Conservation (phyloP, 805 yeast species). For the Blastobotrys robertii region DNA sequence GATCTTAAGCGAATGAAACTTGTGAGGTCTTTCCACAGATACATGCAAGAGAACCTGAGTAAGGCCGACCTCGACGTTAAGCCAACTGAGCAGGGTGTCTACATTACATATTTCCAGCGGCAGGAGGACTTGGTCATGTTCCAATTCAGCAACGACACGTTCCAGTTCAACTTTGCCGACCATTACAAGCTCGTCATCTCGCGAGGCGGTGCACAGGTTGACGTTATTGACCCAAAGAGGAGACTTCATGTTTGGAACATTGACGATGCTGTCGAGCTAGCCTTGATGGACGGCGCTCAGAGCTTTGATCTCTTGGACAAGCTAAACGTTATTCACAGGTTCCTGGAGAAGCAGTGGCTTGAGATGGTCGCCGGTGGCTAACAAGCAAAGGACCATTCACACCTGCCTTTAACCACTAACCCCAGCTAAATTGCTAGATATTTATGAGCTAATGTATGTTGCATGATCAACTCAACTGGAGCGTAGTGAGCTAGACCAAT, state of each 20-base stretch:
- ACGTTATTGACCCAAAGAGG: constrained; percentile 47
- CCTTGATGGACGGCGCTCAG: not conserved
- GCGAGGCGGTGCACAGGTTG: constrained; percentile 62
- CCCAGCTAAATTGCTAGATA: no score
- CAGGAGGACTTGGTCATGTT: constrained; percentile 78
- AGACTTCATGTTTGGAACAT: constrained; percentile 16
- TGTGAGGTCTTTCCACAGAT: constrained; percentile 78
- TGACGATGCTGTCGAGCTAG: constrained; percentile 1
- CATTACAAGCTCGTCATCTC: constrained; percentile 83
- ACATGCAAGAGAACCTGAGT: constrained; percentile 76
- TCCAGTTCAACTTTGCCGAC: constrained; percentile 92
- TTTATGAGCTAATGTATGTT: no score
- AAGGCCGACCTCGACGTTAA: not conserved
- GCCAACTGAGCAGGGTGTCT: constrained; percentile 28
- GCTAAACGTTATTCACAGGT: constrained; percentile 7
- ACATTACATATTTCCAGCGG: constrained; percentile 75
- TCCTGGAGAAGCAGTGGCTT: constrained; percentile 6
- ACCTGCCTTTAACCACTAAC: no score
- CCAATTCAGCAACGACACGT: constrained; percentile 82
- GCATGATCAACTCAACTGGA: no score
- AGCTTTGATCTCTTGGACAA: constrained; percentile 7
- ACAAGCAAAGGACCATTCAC: not conserved
- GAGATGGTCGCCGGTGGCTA: not conserved
- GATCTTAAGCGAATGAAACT: constrained; percentile 51
- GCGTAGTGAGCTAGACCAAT: no score